These are phyloP conservation scores for Medicago lupulina DNA, from an alignment of 306 rosid species.

Conservation along the genomic window DNA sequence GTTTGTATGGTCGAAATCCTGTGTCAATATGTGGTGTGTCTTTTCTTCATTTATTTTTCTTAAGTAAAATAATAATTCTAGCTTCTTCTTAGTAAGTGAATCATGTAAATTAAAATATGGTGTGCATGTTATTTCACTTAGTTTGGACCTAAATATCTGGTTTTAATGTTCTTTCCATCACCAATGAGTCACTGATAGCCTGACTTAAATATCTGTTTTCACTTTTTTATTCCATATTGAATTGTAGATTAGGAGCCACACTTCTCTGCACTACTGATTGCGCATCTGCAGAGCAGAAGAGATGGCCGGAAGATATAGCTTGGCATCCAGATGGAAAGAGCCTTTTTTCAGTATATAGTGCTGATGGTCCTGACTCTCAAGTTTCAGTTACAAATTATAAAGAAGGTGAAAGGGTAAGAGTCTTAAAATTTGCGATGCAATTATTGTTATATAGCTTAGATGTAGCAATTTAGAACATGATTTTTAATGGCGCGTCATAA, in stretches of 20 bases:
- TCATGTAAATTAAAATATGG: too few species aligned
- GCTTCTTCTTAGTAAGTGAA: too few species aligned
- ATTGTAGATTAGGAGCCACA: neutral
- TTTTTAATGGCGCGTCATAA: neutral
- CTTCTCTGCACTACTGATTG: neutral
- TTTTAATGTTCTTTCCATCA: too few species aligned
- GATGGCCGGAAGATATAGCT: neutral
- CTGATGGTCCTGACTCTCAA: neutral
- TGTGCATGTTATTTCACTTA: too few species aligned
- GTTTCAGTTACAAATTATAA: slow-evolving; percentile 57
- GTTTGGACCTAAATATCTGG: too few species aligned
- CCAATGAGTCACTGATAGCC: too few species aligned
- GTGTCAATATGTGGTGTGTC: too few species aligned
- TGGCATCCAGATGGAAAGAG: neutral
- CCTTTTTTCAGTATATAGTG: neutral
- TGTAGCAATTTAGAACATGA: neutral
- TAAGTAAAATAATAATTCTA: too few species aligned
- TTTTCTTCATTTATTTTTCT: too few species aligned
- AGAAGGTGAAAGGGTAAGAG: slow-evolving; percentile 49
- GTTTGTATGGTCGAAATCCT: too few species aligned
- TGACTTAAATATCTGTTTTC: too few species aligned
- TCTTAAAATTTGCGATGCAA: slow-evolving; percentile 43
- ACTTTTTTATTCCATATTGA: neutral
- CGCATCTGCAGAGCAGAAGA: neutral
- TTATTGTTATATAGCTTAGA: neutral